A percentile compares a stretch with the other conserved stretches of the same genome.
Conservation (phyloP, 2,329 filamentous ascomycete species). For the Westerdykella sp. region DNA sequence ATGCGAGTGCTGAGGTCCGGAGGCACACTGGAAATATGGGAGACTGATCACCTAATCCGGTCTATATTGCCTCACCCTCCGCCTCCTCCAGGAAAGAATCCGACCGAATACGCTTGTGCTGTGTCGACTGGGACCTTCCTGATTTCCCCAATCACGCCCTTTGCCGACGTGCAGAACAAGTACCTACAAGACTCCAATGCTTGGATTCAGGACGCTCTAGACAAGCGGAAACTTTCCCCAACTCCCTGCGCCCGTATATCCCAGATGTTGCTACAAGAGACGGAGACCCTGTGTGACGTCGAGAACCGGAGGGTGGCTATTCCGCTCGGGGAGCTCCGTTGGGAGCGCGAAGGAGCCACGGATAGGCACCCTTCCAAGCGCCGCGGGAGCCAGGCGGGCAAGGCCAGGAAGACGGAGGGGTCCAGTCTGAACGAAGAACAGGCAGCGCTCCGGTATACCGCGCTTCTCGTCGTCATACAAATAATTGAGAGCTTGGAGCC, state of each 20-base stretch:
- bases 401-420: conserved; percentile 34
- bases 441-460: conserved; percentile 67
- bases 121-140: conserved; percentile 71
- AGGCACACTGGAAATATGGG: conserved; percentile 82
- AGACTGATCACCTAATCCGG: conserved; percentile 76
- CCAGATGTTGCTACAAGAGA: conserved; percentile 73
- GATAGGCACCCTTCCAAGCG: conserved; percentile 38
- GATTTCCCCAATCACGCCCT: conserved; percentile 75
- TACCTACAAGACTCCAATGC: conserved; percentile 77
- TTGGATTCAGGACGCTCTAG: conserved; percentile 73
- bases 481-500: conserved; percentile 83
- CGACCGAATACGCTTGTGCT: conserved; percentile 59
- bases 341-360: conserved; percentile 67
- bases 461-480: conserved; percentile 74
- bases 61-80: conserved; percentile 75
- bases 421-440: conserved; percentile 61
- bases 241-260: conserved; percentile 74
- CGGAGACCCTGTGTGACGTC: conserved; percentile 62
- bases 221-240: conserved; percentile 61
- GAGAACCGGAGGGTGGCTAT: conserved; percentile 76
- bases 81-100: conserved; percentile 50
- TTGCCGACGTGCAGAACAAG: conserved; percentile 72
- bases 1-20: conserved; percentile 70
- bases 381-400: conserved; percentile 49
- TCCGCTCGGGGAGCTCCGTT: conserved; percentile 74